Evolutionary conservation across 495 filamentous ascomycete genomes (phyloP), one percentile per base, ranked within the genome.

Genomic region (Ramalina peruviana): DNA sequence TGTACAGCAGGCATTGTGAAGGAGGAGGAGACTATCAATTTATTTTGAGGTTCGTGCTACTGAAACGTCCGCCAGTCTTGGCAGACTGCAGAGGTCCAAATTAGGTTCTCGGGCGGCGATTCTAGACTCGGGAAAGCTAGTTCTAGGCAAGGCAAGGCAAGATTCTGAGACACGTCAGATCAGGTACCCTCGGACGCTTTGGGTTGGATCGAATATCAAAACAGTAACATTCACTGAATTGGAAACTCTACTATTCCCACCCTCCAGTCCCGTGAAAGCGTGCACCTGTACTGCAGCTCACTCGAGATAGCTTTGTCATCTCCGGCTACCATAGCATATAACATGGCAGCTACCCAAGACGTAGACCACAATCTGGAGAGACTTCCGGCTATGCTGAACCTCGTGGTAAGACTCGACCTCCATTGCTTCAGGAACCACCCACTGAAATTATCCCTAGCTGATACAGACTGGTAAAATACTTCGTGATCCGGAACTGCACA

Each of bases 391-490:
- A 62, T 66, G 57, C 57, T 73, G 47, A 71, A 74, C 47, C 64
- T 69, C 51, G 70, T 70, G 50, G 72, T 73, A 65, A 40, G 54
- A 19, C 11, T 17, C 33, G 3, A 6, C 9, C 36, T 17, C 19
- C n/a, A n/a, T n/a, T 11, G 2, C 10, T 33, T 5, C 23, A 6
- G 13, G 26, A 23, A n/a, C 20, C 4, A 17, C 20, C 25, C 30
- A 33, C 21, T 37, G 40, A 23, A 40, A 6, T 27, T 36, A 25
- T 20, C 44, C 33, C 17, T 52, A 76, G 73, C 64, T 76, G 26
- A 58, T 72, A 43, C 70, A 75, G 39, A 73, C 69, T 2, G 71
- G 66, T 19, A 67, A 71, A 19, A 63, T 74, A 49, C 72, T 75
- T 43, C 63, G 64, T 47, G 53, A 54, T 30, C 44, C 43, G 5